Base-by-base conservation (phyloP, 169 alveolate genomes). In the Cryptosporidium viatorum region DNA sequence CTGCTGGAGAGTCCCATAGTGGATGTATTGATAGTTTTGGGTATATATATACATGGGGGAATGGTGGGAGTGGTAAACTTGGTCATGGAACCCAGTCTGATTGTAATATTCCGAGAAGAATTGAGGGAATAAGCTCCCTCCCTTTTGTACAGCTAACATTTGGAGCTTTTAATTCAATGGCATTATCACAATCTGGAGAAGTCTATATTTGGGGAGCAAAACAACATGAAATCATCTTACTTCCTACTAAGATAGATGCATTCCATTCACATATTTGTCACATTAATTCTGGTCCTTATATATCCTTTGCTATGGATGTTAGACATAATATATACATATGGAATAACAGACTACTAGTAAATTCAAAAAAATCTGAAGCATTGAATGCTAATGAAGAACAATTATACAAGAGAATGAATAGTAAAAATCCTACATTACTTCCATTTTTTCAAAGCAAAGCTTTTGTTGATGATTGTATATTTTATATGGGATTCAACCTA, bases 1-100 rank as follows among this genome's bases (percentile, higher is more conserved):
- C 96, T 18, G 91, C 97, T 0, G 97, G 98, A 0, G 96, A 94
- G 39, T 69, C 96, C 0, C 98, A 96, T 71, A 93, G 96, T 58
- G 97, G 96, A 1, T 95, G 97, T 73, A 69, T 96, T 43, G 97
- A 95, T 84, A 59, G 95, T 23, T 89, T 71, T 39, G 95, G 97
- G 21, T 74, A 91, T 45, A 93, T 95, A 14, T 95, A 93, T 80
- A 96, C 98, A 23, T 96, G 97, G 97, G 98, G 98, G 4, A 86
- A 86, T 68, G 95, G 96, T 0, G 91, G 87, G 55, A 93, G 93
- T 45, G 97, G 95, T 26, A 92, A 93, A 35, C 95, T 96, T 3
- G 98, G 98, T 0, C 97, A 93, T 51, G 85, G 85, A 7, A 45
- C 69, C 4, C 85, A 71, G 41, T 16, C 39, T 10, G 85, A 71